Evolutionary conservation across 176 grass and related monocot genomes (phyloP), one percentile per base, ranked within the genome.

Genomic region (Oryza coarctata): DNA sequence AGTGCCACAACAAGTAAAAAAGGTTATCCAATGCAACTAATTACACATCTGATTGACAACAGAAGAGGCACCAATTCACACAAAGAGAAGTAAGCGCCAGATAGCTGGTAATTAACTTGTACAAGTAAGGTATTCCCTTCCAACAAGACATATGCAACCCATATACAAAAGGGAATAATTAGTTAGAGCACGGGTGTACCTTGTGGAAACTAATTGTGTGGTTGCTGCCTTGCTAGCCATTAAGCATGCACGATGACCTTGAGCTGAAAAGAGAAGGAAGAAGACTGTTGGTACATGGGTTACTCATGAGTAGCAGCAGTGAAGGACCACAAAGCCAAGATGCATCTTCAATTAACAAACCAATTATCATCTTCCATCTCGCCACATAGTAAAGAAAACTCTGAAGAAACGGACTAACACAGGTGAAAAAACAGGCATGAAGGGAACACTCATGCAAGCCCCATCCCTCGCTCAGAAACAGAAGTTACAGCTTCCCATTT

Each of bases 301-400:
- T 41, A n/a, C 4, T 83, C 71, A 70, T 85, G 41, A 32, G 31
- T 35, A 82, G 20, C 40, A 31, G 43, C 31, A 36, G 55, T 12
- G 6, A 33, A 79, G 74, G 55, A 78, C 83, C 83, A 89, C 58
- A 31, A 32, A 71, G 64, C 10, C 52, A 43, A 75, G 41, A 47
- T 33, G 71, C 32, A 82, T 39, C 77, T n/a, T 41, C 12, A 64
- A 71, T 11, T 50, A 49, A 74, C 49, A 31, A 65, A 38, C 36
- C 57, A 68, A 23, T 60, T 25, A 60, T 20, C 18, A 71, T 17
- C 39, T 64, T 22, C 75, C 63, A 52, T 41, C n/a, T n/a, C 52
- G 29, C 45, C 58, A 35, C 7, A 76, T 39, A 32, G n/a, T 4
- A 73, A 63, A n/a, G 22, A 58, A 23, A 71, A 34, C 12, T 76